These are phyloP conservation scores for Tephrocybe sp. DNA, from an alignment of 768 basidiomycete species.

Conservation along the genomic window DNA sequence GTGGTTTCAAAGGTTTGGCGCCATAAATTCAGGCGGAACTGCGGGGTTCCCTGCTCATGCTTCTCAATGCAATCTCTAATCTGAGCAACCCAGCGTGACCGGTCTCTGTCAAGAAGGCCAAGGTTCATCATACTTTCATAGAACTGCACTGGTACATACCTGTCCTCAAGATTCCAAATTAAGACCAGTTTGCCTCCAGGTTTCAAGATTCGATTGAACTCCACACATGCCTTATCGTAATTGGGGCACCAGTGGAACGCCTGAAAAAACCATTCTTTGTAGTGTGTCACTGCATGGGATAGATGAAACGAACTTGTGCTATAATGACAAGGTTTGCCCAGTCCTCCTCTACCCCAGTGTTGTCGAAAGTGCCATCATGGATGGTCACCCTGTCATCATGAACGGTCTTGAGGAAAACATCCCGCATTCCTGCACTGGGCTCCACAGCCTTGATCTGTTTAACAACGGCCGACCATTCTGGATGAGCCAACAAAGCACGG, in stretches of 20 bases:
- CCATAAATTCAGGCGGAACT: slow-evolving; percentile 79
- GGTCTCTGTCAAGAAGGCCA: slow-evolving; percentile 42
- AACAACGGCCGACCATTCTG: slow-evolving; percentile 49
- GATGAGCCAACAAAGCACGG: slow-evolving; percentile 68
- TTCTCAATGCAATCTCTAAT: slow-evolving; percentile 67
- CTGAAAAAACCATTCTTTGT: too few species aligned
- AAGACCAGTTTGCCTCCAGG: slow-evolving; percentile 68
- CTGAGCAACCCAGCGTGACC: slow-evolving; percentile 71
- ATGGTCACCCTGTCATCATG: slow-evolving; percentile 50
- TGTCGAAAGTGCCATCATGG: slow-evolving; percentile 69
- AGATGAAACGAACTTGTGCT: slow-evolving; percentile 68
- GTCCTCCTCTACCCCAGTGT: slow-evolving; percentile 53
- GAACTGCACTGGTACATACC: slow-evolving; percentile 33
- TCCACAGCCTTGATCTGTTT: slow-evolving; percentile 67
- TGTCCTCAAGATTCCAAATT: slow-evolving; percentile 92
- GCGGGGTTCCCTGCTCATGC: slow-evolving; percentile 73
- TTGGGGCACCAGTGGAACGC: slow-evolving; percentile 95
- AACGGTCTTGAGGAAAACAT: slow-evolving; percentile 57
- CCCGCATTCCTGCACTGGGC: slow-evolving; percentile 86
- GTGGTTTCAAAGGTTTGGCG: slow-evolving; percentile 61
- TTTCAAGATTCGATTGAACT: slow-evolving; percentile 80
- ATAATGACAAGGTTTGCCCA: slow-evolving; percentile 81
- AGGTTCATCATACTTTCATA: not conserved
- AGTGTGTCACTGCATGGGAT: too few species aligned
- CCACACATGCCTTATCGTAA: slow-evolving; percentile 64